Evolutionary conservation across 1,284 basidiomycete genomes (phyloP).

Genomic region (Psilocybe mexicana): DNA sequence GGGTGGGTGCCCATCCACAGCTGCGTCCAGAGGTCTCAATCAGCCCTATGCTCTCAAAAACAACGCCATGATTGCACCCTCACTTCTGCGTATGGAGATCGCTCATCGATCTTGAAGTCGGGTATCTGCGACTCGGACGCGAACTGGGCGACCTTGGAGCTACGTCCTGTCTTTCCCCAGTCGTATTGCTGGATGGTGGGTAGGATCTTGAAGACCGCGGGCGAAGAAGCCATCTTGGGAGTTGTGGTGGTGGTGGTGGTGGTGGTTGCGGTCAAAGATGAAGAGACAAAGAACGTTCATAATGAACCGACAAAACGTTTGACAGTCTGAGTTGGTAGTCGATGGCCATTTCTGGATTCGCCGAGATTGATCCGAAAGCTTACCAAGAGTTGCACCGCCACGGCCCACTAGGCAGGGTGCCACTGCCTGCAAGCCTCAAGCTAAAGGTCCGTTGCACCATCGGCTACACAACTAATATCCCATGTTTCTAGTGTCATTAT

Average conservation of each 20-base stretch:
- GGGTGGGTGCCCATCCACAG: conserved; percentile 99
- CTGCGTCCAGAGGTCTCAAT: conserved; percentile 41
- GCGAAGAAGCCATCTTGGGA: background rate
- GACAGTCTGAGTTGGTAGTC: too few relatives aligned
- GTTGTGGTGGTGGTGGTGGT: background rate
- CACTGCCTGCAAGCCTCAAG: too few relatives aligned
- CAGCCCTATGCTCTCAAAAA: background rate
- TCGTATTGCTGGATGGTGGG: conserved; percentile 75
- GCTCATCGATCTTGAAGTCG: conserved; percentile 45
- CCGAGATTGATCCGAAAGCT: too few relatives aligned
- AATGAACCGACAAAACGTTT: too few relatives aligned
- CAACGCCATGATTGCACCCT: conserved; percentile 7
- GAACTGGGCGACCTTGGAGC: conserved; percentile 63
- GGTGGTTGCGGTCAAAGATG: background rate
- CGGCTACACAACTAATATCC: too few relatives aligned
- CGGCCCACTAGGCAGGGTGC: too few relatives aligned
- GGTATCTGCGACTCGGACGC: conserved; percentile 36
- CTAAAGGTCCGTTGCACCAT: too few relatives aligned
- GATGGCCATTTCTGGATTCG: too few relatives aligned
- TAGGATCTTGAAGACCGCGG: conserved; percentile 61
- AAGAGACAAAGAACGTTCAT: background rate
- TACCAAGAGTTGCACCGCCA: too few relatives aligned
- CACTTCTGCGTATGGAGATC: conserved; percentile 59
- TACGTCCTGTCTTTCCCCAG: conserved; percentile 68
- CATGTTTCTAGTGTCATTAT: too few relatives aligned